phyloP scores from a whole-genome alignment of 2,329 filamentous ascomycete species.

The Aureobasidium mangrovei region DNA sequence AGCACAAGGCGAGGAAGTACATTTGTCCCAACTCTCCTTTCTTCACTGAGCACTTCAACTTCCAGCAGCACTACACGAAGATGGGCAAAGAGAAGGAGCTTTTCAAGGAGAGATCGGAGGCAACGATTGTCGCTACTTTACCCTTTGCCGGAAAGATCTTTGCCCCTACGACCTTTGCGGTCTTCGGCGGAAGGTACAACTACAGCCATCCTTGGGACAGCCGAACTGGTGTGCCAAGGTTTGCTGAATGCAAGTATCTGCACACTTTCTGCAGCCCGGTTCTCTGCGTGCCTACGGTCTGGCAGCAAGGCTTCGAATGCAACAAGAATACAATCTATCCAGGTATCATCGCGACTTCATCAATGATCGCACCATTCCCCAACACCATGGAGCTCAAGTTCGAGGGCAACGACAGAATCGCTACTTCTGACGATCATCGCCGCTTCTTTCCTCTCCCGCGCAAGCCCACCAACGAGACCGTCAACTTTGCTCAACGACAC shows the following conservation, averaged over 20 bases:
- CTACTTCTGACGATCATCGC: slow-evolving; percentile 34
- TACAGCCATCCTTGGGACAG: background rate
- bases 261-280: slow-evolving; percentile 22
- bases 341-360: slow-evolving; percentile 13
- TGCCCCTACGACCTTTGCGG: background rate
- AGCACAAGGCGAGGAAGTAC: slow-evolving; percentile 19
- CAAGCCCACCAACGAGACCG: slow-evolving; percentile 30
- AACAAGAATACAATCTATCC: slow-evolving; percentile 3
- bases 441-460: slow-evolving; percentile 38
- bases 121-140: slow-evolving; percentile 5
- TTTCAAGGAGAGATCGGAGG: background rate
- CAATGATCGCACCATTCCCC: slow-evolving; percentile 33
- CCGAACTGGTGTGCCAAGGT: background rate
- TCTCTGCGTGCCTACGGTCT: slow-evolving; percentile 33
- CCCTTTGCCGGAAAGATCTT: slow-evolving; percentile 18
- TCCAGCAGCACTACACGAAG: slow-evolving; percentile 18
- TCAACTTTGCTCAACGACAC: slow-evolving; percentile 35
- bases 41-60: slow-evolving; percentile 21
- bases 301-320: slow-evolving; percentile 26
- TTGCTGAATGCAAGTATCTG: slow-evolving; percentile 1
- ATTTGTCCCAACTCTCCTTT: slow-evolving; percentile 23
- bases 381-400: slow-evolving; percentile 35
- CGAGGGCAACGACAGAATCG: slow-evolving; percentile 39
- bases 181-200: background rate
- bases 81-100: slow-evolving; percentile 18